Conservation (phyloP, 179 eudicot species). For the Beta corolliflora region DNA sequence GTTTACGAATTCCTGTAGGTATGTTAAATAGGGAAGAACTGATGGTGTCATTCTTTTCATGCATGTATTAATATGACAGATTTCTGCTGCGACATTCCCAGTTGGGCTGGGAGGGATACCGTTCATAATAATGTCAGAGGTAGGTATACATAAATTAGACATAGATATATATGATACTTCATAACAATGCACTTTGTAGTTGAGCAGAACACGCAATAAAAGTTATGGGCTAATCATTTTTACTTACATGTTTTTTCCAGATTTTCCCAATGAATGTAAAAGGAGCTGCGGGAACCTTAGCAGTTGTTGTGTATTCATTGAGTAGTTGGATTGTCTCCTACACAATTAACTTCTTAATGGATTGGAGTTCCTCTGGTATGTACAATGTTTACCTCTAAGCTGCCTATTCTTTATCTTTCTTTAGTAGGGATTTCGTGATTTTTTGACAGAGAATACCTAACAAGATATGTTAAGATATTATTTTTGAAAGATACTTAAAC, state of each 20-base stretch:
- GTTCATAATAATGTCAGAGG: slow-evolving; percentile 44
- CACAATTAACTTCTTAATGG: slow-evolving; percentile 42
- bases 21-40: no score
- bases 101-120: slow-evolving; percentile 47
- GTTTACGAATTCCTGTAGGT: no score
- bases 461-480: no score
- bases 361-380: slow-evolving; percentile 41
- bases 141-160: background rate
- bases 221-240: no score
- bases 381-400: background rate
- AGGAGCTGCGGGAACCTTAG: slow-evolving; percentile 50
- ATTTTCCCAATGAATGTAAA: slow-evolving; percentile 45
- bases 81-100: slow-evolving; percentile 31
- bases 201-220: no score
- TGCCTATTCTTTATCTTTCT: no score
- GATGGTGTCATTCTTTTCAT: background rate
- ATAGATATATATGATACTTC: no score
- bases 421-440: no score
- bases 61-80: slow-evolving; percentile 11
- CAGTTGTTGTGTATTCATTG: slow-evolving; percentile 26
- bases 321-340: slow-evolving; percentile 36
- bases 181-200: no score
- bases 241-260: slow-evolving; percentile 16
- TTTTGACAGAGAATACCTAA: no score
- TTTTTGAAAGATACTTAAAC: no score